These are phyloP conservation scores for Microascus cirrosus DNA, from an alignment of 2,329 filamentous ascomycete species.

Conservation along the genomic window DNA sequence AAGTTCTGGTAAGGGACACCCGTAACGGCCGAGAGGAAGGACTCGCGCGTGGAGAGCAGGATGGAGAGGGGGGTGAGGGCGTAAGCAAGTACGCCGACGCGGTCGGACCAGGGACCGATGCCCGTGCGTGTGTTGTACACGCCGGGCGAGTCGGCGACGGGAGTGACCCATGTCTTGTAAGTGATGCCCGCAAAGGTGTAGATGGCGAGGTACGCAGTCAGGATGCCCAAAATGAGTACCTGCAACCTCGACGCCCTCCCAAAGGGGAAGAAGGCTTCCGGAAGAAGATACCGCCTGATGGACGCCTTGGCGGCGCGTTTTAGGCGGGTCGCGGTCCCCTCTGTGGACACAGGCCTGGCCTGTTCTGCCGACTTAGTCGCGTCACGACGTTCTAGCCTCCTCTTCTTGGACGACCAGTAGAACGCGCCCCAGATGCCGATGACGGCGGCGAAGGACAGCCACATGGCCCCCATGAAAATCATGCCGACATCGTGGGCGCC, in stretches of 20 bases:
- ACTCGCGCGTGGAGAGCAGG: slow-evolving; percentile 57
- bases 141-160: slow-evolving; percentile 43
- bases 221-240: slow-evolving; percentile 44
- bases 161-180: slow-evolving; percentile 60
- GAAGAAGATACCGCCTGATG: slow-evolving; percentile 43
- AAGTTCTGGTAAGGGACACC: slow-evolving; percentile 68
- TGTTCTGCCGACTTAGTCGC: slow-evolving; percentile 12
- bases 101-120: slow-evolving; percentile 57
- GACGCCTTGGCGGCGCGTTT: slow-evolving; percentile 25
- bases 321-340: slow-evolving; percentile 15
- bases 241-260: slow-evolving; percentile 59
- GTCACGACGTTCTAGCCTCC: background rate
- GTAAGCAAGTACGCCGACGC: slow-evolving; percentile 60
- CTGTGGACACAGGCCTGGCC: slow-evolving; percentile 9
- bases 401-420: background rate
- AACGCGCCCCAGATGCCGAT: slow-evolving; percentile 29
- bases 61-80: slow-evolving; percentile 63
- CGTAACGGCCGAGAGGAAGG: slow-evolving; percentile 56
- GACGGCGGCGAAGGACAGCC: slow-evolving; percentile 31
- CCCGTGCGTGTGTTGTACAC: slow-evolving; percentile 53
- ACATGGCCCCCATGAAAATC: slow-evolving; percentile 38
- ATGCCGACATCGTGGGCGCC: slow-evolving; percentile 36
- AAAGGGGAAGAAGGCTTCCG: slow-evolving; percentile 47
- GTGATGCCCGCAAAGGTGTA: slow-evolving; percentile 59
- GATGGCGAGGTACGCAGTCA: slow-evolving; percentile 52